A percentile compares a stretch with the other conserved stretches of the same genome.
These are phyloP conservation scores for Copromyces sp. DNA, from an alignment of 495 filamentous ascomycete genomes.

Conservation along the genomic window DNA sequence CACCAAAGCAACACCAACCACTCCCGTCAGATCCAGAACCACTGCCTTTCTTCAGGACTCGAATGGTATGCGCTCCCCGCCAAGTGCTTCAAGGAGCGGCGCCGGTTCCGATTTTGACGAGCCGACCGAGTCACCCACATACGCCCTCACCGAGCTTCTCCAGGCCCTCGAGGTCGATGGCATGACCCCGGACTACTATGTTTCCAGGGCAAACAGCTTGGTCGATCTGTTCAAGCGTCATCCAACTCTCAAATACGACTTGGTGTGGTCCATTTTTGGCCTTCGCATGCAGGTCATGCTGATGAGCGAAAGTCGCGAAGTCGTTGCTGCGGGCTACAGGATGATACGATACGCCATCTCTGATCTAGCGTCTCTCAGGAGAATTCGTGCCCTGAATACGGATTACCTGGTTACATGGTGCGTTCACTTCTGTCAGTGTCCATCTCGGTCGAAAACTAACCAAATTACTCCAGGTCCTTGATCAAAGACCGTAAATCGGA, in stretches of 20 bases:
- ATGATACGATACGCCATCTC: constrained; percentile 91
- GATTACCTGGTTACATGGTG: constrained; percentile 80
- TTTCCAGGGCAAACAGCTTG: constrained; percentile 78
- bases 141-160: constrained; percentile 76
- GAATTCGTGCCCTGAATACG: constrained; percentile 75
- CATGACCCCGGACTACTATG: constrained; percentile 89
- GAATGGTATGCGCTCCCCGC: constrained; percentile 55
- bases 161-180: constrained; percentile 78
- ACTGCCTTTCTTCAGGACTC: constrained; percentile 48
- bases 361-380: constrained; percentile 78
- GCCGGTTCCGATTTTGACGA: constrained; percentile 51
- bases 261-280: constrained; percentile 91
- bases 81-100: constrained; percentile 44
- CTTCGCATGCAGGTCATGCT: constrained; percentile 89
- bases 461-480: constrained; percentile 46
- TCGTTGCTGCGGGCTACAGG: constrained; percentile 88
- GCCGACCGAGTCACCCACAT: constrained; percentile 79
- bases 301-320: constrained; percentile 86
- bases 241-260: constrained; percentile 87
- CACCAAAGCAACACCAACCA: constrained; percentile 55
- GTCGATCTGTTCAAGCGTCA: constrained; percentile 89
- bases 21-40: constrained; percentile 57
- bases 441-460: neutral
- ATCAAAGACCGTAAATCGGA: constrained; percentile 92
- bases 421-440: constrained; percentile 10